Base-by-base conservation (phyloP, 306 rosid species). In the Castanea sativa region DNA sequence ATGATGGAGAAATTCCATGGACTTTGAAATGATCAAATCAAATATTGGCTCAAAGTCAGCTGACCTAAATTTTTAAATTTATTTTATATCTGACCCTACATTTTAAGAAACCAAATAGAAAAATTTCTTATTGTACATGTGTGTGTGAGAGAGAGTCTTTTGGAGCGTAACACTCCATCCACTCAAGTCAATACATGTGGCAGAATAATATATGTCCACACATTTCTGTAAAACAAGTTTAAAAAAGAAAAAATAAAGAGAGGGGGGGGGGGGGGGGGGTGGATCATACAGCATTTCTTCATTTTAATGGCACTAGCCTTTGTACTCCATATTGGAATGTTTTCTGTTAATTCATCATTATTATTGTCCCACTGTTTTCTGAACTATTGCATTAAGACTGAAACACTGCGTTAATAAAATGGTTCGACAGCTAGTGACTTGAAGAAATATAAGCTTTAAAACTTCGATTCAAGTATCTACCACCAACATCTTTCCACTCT, bases 381-480 rank as follows among this genome's bases (percentile, higher is more conserved):
- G 57, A 69, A 78, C 63, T 61, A 43, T 55, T 27, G 51, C 57
- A 58, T 81, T 72, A 45, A 73, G 64, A 78, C 73, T 70, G 61
- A 76, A 73, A 12, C 15, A 76, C 55, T 57, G 51, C 5, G 10
- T 35, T 43, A 15, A 41, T 38, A 80, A 15, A 25, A 14, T 55
- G 32, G 27, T 73, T 33, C 33, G 33, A 35, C 56, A 19, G 59
- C 14, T 15, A 68, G 71, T 38, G 73, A 73, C 71, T 67, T 65
- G 10, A 29, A n/a, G 35, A 59, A 33, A 32, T 53, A 43, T 1
- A 73, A 53, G 19, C 12, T 5, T 6, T 61, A 68, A 35, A 30
- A 67, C 27, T 41, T 10, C 4, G 41, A 12, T 55, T 70, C 63
- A 57, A 29, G 27, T 75, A 74, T 75, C 51, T 16, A 30, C 76